phyloP scores from a whole-genome alignment of 2,329 filamentous ascomycete genomes.

The Aspergillus pseudotamarii region DNA sequence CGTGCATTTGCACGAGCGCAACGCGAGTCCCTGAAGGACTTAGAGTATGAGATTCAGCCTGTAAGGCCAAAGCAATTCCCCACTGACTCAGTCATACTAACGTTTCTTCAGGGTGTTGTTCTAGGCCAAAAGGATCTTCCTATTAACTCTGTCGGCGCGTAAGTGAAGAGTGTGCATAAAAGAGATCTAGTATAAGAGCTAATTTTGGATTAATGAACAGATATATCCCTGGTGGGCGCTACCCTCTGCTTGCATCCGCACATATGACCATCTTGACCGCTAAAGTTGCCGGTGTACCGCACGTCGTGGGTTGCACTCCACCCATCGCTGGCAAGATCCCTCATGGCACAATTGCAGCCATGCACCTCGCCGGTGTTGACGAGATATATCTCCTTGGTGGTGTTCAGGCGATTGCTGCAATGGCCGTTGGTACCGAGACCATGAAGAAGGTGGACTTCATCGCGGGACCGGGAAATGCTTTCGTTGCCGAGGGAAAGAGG shows the following conservation, averaged over 20 bases:
- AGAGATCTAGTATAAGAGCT: neutral
- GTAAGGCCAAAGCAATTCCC: neutral
- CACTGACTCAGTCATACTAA: neutral
- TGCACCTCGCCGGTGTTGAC: neutral
- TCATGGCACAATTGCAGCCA: neutral
- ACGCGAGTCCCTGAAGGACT: neutral
- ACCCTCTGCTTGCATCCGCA: neutral
- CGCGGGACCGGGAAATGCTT: neutral
- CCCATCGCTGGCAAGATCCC: neutral
- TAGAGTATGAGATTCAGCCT: neutral
- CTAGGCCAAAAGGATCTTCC: neutral
- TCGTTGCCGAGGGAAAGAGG: neutral
- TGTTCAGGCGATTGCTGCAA: neutral
- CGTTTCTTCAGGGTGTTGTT: neutral
- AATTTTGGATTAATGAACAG: neutral
- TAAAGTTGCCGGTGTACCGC: neutral
- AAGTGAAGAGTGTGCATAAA: neutral
- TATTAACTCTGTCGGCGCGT: neutral
- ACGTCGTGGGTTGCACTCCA: neutral
- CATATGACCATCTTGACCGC: neutral
- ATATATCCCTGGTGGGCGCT: neutral
- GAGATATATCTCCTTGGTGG: neutral
- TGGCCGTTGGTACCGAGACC: neutral
- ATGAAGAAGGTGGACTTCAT: neutral
- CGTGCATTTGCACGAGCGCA: neutral